Evolutionary conservation across 805 yeast species (phyloP).

Genomic region (Sugiyamaella floridensis): DNA sequence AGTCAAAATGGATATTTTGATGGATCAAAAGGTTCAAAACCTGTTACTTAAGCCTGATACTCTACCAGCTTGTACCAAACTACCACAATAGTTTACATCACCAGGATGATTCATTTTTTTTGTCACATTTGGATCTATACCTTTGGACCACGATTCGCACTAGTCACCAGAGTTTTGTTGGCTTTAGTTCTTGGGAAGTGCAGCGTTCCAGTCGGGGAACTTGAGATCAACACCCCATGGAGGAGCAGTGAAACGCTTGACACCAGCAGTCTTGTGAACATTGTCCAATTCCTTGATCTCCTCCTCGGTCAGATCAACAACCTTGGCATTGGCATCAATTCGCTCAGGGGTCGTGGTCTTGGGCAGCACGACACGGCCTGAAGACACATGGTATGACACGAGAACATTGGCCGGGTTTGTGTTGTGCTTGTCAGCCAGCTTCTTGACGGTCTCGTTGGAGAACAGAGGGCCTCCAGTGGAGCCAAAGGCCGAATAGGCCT

Average conservation of each 20-base stretch:
- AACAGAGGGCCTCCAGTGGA: conserved; percentile 58
- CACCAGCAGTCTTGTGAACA: conserved; percentile 27
- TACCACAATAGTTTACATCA: background rate
- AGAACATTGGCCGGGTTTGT: conserved; percentile 51
- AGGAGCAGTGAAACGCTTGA: conserved; percentile 22
- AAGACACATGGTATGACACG: conserved; percentile 55
- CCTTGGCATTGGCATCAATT: conserved; percentile 38
- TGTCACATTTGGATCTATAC: too few relatives aligned
- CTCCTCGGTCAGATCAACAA: conserved; percentile 35
- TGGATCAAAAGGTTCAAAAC: too few relatives aligned
- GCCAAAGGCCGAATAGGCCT: conserved; percentile 72
- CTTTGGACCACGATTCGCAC: background rate
- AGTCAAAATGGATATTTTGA: background rate
- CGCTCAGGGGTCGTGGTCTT: conserved; percentile 66
- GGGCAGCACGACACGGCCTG: conserved; percentile 59
- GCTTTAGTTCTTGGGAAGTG: background rate
- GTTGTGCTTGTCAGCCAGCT: conserved; percentile 51
- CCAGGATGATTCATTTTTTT: background rate
- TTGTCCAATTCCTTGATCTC: conserved; percentile 35
- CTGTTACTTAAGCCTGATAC: too few relatives aligned
- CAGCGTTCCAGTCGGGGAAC: conserved; percentile 26
- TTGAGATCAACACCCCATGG: conserved; percentile 27
- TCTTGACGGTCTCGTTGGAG: conserved; percentile 41
- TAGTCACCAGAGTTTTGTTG: background rate
- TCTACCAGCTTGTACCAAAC: background rate